These are phyloP conservation scores for Verbascum thapsus DNA, from an alignment of 257 asterid species.

Conservation along the genomic window DNA sequence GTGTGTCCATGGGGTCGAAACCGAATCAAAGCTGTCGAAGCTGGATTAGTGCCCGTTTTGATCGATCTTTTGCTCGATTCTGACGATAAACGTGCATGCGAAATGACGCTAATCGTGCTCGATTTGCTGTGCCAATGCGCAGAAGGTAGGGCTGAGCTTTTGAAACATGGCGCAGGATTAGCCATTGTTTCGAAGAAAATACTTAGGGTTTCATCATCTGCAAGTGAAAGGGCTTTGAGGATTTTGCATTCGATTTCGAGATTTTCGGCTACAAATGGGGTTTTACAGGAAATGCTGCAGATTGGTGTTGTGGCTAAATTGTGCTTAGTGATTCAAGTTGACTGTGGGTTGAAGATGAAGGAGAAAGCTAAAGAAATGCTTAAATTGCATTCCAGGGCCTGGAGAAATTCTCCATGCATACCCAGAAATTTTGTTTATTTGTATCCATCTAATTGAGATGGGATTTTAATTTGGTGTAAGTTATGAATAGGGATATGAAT, in stretches of 20 bases:
- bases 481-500: no score
- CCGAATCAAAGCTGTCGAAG: conserved; percentile 60
- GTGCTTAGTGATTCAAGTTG: conserved; percentile 64
- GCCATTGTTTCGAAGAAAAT: conserved; percentile 83
- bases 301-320: conserved; percentile 71
- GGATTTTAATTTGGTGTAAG: background rate
- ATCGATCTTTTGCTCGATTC: conserved; percentile 59
- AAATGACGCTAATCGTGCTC: conserved; percentile 48
- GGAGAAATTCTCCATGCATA: conserved; percentile 70
- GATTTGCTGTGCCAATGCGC: conserved; percentile 80
- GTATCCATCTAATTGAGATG: conserved; percentile 41
- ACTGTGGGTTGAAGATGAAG: conserved; percentile 62
- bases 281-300: conserved; percentile 73
- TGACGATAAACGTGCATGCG: conserved; percentile 45
- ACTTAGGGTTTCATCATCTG: conserved; percentile 68
- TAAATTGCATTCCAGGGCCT: conserved; percentile 55
- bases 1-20: conserved; percentile 62
- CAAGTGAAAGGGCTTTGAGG: conserved; percentile 68
- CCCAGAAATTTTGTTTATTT: conserved; percentile 45
- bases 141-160: conserved; percentile 76
- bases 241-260: conserved; percentile 57
- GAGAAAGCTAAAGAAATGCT: conserved; percentile 73
- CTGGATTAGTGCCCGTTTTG: conserved; percentile 40
- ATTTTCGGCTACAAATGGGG: conserved; percentile 48
- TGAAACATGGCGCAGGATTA: conserved; percentile 70